phyloP scores from a whole-genome alignment of 345 rosid species.

The Luvunga scandens region DNA sequence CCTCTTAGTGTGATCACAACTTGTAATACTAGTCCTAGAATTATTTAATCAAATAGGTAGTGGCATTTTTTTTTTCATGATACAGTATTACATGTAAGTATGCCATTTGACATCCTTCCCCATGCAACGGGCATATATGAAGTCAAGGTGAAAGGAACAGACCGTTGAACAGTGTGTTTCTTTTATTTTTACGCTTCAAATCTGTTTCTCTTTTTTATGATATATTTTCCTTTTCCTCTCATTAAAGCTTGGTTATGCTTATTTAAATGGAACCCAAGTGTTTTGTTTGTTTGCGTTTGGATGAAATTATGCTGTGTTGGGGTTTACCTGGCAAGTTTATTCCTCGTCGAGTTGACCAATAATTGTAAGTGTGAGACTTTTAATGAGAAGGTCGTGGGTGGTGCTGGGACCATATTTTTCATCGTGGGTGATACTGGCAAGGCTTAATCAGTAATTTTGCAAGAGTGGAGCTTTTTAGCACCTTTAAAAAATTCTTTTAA shows the following conservation, averaged over 20 bases:
- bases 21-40: background rate
- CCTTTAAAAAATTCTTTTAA: too few relatives aligned
- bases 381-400: too few relatives aligned
- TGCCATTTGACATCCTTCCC: background rate
- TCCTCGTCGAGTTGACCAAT: too few relatives aligned
- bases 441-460: too few relatives aligned
- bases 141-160: background rate
- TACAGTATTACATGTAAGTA: background rate
- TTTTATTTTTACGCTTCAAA: background rate
- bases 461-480: too few relatives aligned
- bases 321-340: too few relatives aligned
- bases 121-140: background rate
- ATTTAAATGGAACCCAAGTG: background rate
- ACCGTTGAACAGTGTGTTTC: background rate
- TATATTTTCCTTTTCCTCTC: background rate
- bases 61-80: background rate
- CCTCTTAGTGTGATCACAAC: background rate
- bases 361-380: too few relatives aligned
- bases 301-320: background rate
- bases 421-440: too few relatives aligned
- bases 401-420: too few relatives aligned
- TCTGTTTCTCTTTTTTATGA: background rate
- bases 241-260: background rate
- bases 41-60: background rate
- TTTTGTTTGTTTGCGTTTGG: background rate